phyloP scores from a whole-genome alignment of 768 basidiomycete genomes.

The Nevesoporus exiguus region DNA sequence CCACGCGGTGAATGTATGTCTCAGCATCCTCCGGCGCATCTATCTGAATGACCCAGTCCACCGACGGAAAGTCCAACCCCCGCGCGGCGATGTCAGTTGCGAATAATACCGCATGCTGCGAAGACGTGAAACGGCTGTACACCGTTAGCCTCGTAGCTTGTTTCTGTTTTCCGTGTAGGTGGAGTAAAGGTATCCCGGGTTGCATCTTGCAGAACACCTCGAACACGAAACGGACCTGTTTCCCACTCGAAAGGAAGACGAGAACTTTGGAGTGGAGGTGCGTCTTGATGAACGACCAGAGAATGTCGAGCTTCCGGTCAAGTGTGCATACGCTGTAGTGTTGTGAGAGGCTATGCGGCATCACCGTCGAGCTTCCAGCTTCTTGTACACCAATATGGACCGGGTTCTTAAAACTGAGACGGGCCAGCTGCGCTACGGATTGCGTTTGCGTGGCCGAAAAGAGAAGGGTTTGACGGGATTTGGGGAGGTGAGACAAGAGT shows the following conservation, averaged over 20 bases:
- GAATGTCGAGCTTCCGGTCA: slow-evolving; percentile 83
- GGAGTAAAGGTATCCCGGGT: slow-evolving; percentile 88
- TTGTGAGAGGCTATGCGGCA: slow-evolving; percentile 81
- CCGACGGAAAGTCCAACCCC: slow-evolving; percentile 92
- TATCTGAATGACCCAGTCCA: slow-evolving; percentile 95
- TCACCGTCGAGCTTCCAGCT: slow-evolving; percentile 43
- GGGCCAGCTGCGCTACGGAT: slow-evolving; percentile 83
- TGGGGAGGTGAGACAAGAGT: slow-evolving; percentile 87
- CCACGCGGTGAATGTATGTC: slow-evolving; percentile 96
- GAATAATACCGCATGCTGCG: slow-evolving; percentile 81
- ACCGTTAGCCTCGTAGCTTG: slow-evolving; percentile 82
- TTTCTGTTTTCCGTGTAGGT: slow-evolving; percentile 95
- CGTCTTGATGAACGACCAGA: slow-evolving; percentile 94
- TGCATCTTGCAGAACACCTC: slow-evolving; percentile 96
- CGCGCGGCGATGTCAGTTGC: slow-evolving; percentile 97
- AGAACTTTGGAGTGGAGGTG: slow-evolving; percentile 89
- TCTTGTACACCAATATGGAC: slow-evolving; percentile 64
- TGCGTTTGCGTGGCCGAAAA: slow-evolving; percentile 97
- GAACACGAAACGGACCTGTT: slow-evolving; percentile 95
- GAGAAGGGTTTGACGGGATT: slow-evolving; percentile 88
- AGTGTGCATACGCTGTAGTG: slow-evolving; percentile 82
- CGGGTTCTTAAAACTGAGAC: slow-evolving; percentile 83
- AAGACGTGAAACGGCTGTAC: slow-evolving; percentile 80
- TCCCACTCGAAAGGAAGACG: slow-evolving; percentile 92
- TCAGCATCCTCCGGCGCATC: slow-evolving; percentile 97